Base-by-base conservation (phyloP, 2,329 filamentous ascomycete genomes). In the Lachnellula arida region DNA sequence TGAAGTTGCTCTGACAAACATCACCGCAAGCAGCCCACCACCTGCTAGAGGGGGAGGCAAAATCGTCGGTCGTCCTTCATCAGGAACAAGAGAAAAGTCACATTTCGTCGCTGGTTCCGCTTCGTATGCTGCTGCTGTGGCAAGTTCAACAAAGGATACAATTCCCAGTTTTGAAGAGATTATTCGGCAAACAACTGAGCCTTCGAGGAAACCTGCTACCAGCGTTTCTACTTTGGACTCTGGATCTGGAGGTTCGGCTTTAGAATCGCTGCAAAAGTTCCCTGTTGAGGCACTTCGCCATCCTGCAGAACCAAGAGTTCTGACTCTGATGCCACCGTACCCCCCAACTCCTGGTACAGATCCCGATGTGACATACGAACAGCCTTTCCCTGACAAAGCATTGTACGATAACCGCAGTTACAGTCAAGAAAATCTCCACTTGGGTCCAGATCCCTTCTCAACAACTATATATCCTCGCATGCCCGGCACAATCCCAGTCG, bases 1-100 rank as follows among this genome's bases (percentile, higher is more conserved):
- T 0, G 74, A 77, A 59, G 60, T 74, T 23, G 70, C 71, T 17
- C 66, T 81, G 6, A 72, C 71, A 46, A 71, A 73, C 46, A 75
- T 81, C 57, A 74, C 70, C 3, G 70, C 68, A 55, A 67, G 59
- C 1, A 71, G 74, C 14, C 72, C 73, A 8, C 67, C 71, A 0
- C 64, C 69, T 14, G 58, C 65, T 23, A 58, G 65, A 57, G 65
- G 67, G 12, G 60, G 66, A 11, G 65, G 68, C 8, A 54, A 60
- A 48, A 63, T 72, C 7, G 65, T 66, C 34, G 67, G 69, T 48
- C 49, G 60, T 11, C 46, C 63, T 32, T 32, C 60, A 0, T 61
- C 59, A 23, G 59, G 59, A 11, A 48, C 56, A n/a, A 50, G 51
- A 37, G 40, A 64, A 49, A 56, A 65, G 56, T 50, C 58, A 51